Evolutionary conservation across 495 filamentous ascomycete species (phyloP).

Genomic region (Collariella sp.): DNA sequence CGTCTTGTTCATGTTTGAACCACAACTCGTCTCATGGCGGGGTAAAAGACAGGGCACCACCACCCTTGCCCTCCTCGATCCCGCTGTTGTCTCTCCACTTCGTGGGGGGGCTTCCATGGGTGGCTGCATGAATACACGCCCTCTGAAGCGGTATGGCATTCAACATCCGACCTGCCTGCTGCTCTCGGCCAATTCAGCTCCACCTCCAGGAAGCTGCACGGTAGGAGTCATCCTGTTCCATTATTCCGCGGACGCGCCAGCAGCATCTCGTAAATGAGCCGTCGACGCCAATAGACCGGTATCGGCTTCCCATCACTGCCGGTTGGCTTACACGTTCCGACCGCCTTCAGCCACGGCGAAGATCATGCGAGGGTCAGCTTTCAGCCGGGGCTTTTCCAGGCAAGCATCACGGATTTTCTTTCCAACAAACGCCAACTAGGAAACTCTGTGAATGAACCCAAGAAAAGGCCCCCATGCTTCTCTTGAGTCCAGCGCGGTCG

Average conservation of each 20-base stretch:
- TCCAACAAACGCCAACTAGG: neutral
- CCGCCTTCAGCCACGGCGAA: neutral
- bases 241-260: neutral
- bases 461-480: neutral
- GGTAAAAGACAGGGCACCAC: neutral
- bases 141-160: neutral
- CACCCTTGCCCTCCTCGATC: neutral
- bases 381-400: neutral
- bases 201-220: neutral
- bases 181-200: neutral
- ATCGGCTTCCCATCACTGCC: neutral
- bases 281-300: neutral
- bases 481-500: neutral
- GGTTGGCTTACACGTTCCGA: neutral
- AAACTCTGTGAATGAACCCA: neutral
- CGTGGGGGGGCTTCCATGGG: neutral
- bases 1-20: too few species aligned
- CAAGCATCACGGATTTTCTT: too few species aligned
- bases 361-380: neutral
- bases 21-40: neutral
- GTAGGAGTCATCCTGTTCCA: slow-evolving; percentile 6
- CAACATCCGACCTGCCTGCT: neutral
- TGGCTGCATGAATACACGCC: slow-evolving; percentile 3
- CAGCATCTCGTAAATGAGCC: neutral
- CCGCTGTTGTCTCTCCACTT: neutral